Evolutionary conservation across 2,329 filamentous ascomycete genomes (phyloP), one percentile per base, ranked within the genome.

Genomic region (Fusarium coicis): DNA sequence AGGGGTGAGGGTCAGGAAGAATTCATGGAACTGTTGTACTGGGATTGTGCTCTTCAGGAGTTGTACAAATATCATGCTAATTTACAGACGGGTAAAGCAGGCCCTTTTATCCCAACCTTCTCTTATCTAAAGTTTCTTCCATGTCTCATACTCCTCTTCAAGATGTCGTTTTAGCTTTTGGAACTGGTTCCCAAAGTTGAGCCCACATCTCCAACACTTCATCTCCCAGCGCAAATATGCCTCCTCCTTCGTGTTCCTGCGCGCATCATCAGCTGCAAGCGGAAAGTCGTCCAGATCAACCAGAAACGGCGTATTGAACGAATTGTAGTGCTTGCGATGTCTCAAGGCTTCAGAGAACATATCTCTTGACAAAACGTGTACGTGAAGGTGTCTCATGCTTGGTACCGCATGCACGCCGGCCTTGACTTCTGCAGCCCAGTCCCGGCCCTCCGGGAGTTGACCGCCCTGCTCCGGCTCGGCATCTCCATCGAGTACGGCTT

Each of bases 281-380:
- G 96, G 96, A 55, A 98, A 96, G 67, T 95, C 93, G 28, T 90
- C 90, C 32, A 98, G 78, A 21, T 88, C 86, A 18, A 98, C 89
- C 28, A 99, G 89, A 80, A 98, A 99, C 7, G 89, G 88, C 58
- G 95, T 97, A 37, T 89, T 91, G 83, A 98, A 98, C 72, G 93
- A 96, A 79, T 96, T 94, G 83, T 98, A 98, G 83, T 98, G 96
- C 80, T 95, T 96, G 72, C 91, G 87, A 79, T 96, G 91, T 83
- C 92, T 93, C 81, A 98, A 74, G 50, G 87, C 87, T 16, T 89
- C 87, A 42, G 92, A 94, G 76, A 90, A 87, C 86, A 93, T 92
- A 80, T 99, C 96, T 23, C 90, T 86, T 43, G 93, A 94, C 64
- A 98, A 83, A 36, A 98, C 90, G 81, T 99, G 96, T 8, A 98